Conservation (phyloP, 2,329 filamentous ascomycete species). For the Aspergillus amoenus region DNA sequence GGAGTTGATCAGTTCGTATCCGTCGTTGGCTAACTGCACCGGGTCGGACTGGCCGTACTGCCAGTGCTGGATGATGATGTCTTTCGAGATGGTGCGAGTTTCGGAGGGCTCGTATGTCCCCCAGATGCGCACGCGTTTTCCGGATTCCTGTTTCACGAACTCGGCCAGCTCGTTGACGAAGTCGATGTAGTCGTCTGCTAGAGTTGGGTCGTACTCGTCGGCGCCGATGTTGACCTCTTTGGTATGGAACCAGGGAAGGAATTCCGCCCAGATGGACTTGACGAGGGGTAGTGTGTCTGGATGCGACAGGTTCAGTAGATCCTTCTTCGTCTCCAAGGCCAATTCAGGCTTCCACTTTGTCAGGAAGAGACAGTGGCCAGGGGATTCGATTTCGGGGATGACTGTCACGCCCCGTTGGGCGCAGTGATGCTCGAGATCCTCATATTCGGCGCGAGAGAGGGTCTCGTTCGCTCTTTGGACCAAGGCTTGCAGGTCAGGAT, state of each 20-base stretch:
- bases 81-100: constrained; percentile 41
- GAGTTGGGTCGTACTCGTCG: constrained; percentile 53
- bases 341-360: constrained; percentile 61
- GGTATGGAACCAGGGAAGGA: constrained; percentile 56
- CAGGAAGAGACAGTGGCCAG: constrained; percentile 57
- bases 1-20: constrained; percentile 55
- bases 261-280: constrained; percentile 55
- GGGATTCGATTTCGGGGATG: constrained; percentile 60
- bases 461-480: constrained; percentile 55
- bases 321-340: constrained; percentile 47
- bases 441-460: constrained; percentile 52
- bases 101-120: constrained; percentile 50
- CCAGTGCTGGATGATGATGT: constrained; percentile 58
- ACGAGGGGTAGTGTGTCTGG: constrained; percentile 55
- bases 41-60: constrained; percentile 56
- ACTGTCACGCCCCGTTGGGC: constrained; percentile 57
- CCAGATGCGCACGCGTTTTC: constrained; percentile 56
- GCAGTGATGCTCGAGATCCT: constrained; percentile 54
- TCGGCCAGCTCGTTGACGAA: constrained; percentile 55
- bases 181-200: constrained; percentile 50
- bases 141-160: constrained; percentile 44
- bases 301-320: constrained; percentile 56
- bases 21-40: constrained; percentile 45
- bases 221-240: constrained; percentile 59
- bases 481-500: constrained; percentile 45